These are phyloP conservation scores for Podila clonocystis DNA, from an alignment of 192 early-diverging fungal species.

Conservation along the genomic window DNA sequence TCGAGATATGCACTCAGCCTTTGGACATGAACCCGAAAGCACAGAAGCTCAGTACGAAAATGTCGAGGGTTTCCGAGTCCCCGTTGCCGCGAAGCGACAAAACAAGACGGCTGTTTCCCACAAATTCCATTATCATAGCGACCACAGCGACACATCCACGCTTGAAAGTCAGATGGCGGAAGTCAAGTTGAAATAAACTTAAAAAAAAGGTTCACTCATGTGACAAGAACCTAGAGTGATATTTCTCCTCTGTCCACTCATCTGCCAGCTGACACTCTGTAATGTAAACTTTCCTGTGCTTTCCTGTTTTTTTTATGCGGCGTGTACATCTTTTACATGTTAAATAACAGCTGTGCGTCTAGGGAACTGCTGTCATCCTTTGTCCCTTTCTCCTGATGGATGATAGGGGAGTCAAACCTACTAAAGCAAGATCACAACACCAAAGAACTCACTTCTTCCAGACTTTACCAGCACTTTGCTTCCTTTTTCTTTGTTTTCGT, in stretches of 20 bases:
- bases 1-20: constrained; percentile 12
- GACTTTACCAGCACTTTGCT: no score
- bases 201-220: no score
- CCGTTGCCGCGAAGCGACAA: not conserved
- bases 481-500: constrained; percentile 10
- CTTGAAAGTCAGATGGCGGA: not conserved
- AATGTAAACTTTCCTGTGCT: no score
- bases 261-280: no score
- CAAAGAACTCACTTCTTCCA: no score
- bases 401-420: no score
- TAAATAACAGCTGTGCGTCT: no score
- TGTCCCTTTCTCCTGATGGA: not conserved
- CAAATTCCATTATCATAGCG: not conserved
- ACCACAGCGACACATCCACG: not conserved
- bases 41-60: constrained; percentile 9
- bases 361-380: not conserved
- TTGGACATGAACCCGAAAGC: not conserved
- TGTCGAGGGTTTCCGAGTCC: constrained; percentile 38
- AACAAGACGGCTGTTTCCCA: not conserved
- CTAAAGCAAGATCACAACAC: no score
- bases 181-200: not conserved
- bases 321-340: no score
- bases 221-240: no score
- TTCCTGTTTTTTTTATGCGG: no score
- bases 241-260: no score